phyloP scores from a whole-genome alignment of 139 green algal species.

The Spirogloea muscicola region DNA sequence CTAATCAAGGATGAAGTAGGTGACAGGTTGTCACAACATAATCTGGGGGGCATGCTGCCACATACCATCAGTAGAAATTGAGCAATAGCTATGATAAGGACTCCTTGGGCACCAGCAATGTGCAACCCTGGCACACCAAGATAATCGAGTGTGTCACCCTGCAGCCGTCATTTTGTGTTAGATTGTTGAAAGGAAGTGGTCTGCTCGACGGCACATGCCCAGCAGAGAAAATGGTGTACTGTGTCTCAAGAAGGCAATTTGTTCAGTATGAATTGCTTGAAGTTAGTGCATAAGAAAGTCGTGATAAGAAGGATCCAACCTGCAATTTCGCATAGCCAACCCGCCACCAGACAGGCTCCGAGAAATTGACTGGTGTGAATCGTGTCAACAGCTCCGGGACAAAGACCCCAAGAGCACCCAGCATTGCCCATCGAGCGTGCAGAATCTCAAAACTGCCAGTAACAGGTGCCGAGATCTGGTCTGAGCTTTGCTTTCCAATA shows the following conservation, averaged over 20 bases:
- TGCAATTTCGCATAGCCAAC: constrained; percentile 38
- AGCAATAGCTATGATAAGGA: constrained; percentile 67
- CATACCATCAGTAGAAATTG: constrained; percentile 36
- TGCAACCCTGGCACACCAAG: constrained; percentile 71
- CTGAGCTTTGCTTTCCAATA: no score
- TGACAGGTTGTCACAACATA: no score
- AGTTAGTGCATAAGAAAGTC: no score
- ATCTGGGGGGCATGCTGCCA: no score
- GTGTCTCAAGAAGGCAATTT: no score
- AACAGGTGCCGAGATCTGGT: no score
- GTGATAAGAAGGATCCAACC: no score
- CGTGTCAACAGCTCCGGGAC: constrained; percentile 84
- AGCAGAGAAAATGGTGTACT: no score
- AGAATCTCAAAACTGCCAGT: constrained; percentile 79
- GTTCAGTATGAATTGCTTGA: no score
- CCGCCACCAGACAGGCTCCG: constrained; percentile 55
- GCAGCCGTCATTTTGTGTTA: not conserved
- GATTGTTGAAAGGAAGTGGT: no score
- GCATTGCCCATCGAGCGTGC: constrained; percentile 96
- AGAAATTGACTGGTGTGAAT: constrained; percentile 81
- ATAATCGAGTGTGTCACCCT: constrained; percentile 72
- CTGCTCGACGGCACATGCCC: no score
- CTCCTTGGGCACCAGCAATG: constrained; percentile 41
- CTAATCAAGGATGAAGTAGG: no score
- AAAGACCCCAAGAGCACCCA: constrained; percentile 88